phyloP scores from a whole-genome alignment of 805 yeast genomes.

The Candida andamanensis region DNA sequence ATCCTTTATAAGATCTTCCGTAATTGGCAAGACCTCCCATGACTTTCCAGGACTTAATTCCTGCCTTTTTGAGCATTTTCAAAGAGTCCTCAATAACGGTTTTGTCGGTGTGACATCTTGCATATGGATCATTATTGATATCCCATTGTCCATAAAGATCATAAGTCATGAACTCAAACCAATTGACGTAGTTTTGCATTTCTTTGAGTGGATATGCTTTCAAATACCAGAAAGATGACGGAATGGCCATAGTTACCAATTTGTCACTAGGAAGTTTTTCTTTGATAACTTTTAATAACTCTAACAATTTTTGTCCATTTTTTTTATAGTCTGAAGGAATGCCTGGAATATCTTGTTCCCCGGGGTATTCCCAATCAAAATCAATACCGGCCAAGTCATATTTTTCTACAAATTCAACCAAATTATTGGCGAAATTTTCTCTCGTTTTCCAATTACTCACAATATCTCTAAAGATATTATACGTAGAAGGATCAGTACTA shows the following conservation, averaged over 20 bases:
- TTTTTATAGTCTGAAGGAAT: constrained; percentile 11
- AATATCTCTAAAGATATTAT: constrained; percentile 10
- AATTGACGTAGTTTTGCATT: constrained; percentile 13
- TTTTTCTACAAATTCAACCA: constrained; percentile 10
- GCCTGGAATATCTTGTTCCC: constrained; percentile 11
- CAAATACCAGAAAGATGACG: constrained; percentile 14
- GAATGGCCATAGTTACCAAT: constrained; percentile 15
- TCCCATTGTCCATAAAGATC: constrained; percentile 15
- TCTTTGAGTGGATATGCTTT: constrained; percentile 14
- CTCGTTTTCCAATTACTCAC: constrained; percentile 8
- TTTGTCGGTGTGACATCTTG: constrained; percentile 14
- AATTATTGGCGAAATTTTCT: constrained; percentile 12
- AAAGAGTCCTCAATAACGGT: constrained; percentile 8
- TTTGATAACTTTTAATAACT: constrained; percentile 12
- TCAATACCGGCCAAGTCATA: constrained; percentile 16
- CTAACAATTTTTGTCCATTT: constrained; percentile 12
- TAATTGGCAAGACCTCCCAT: constrained; percentile 19
- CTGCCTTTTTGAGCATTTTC: constrained; percentile 15
- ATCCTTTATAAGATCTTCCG: constrained; percentile 13
- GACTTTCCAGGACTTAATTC: constrained; percentile 14
- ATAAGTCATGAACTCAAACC: constrained; percentile 15
- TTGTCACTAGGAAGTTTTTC: constrained; percentile 8
- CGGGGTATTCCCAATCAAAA: constrained; percentile 20
- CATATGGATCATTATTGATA: constrained; percentile 1
- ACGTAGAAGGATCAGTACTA: constrained; percentile 11